Evolutionary conservation across 768 basidiomycete species (phyloP).

Genomic region (Trametes meyenii): DNA sequence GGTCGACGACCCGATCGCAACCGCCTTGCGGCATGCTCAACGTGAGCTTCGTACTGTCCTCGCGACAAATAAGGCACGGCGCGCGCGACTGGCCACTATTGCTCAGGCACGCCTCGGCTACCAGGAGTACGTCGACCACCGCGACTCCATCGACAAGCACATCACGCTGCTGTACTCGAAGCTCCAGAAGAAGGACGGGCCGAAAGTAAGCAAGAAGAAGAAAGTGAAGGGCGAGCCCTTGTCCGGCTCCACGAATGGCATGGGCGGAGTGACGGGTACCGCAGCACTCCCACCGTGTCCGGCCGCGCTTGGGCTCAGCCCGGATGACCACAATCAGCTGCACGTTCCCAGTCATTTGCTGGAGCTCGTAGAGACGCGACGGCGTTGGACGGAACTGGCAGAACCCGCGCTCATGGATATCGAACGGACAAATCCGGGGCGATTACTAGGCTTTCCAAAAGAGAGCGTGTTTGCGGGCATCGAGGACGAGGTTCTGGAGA

Average conservation of each 20-base stretch:
- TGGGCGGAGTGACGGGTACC: conserved; percentile 15
- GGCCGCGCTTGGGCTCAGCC: conserved; percentile 68
- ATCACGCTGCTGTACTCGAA: conserved; percentile 75
- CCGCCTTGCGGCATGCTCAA: conserved; percentile 88
- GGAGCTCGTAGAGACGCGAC: conserved; percentile 73
- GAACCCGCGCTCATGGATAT: conserved; percentile 77
- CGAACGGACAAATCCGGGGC: conserved; percentile 62
- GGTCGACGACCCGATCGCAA: conserved; percentile 93
- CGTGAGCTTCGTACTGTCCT: conserved; percentile 75
- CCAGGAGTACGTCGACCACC: conserved; percentile 85
- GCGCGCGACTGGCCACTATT: conserved; percentile 67
- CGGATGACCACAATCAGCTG: conserved; percentile 66
- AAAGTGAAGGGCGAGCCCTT: conserved; percentile 53
- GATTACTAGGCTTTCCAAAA: conserved; percentile 78
- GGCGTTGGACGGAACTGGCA: conserved; percentile 77
- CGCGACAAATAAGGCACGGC: conserved; percentile 82
- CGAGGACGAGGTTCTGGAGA: conserved; percentile 59
- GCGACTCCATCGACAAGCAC: conserved; percentile 86
- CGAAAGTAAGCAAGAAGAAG: conserved; percentile 73
- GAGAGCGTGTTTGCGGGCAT: conserved; percentile 77
- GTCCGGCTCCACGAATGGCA: conserved; percentile 35
- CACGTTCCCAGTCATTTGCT: conserved; percentile 68
- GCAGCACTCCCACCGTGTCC: conserved; percentile 62
- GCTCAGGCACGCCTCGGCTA: conserved; percentile 88
- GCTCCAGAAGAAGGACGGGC: conserved; percentile 79